Evolutionary conservation across 129 eudicot genomes (phyloP), one percentile per base, ranked within the genome.

Genomic region (Oenanthe sinensis): DNA sequence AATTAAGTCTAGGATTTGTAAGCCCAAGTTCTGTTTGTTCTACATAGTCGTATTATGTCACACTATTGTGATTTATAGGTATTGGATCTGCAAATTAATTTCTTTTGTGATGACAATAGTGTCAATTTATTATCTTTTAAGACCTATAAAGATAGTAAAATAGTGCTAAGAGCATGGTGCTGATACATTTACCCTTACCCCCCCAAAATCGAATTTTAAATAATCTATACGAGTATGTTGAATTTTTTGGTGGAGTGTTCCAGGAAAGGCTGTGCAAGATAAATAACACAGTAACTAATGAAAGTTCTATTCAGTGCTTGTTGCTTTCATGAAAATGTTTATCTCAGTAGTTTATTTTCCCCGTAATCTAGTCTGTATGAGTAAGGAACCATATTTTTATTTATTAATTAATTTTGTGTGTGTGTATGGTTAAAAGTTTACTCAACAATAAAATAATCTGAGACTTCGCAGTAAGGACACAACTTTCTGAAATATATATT

Each of bases 1-100:
- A 47, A 73, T n/a, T 73, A 73, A 44, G 76, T 73, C 55, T 73
- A 73, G 52, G 76, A 44, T 73, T 22, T 73, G 33, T 73, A 12
- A 44, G 8, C 36, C 5, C 2, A 60, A 24, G 37, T 42, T 73
- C 49, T 71, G 33, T 7, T 10, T 44, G 11, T 73, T 73, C 36
- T 11, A 44, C 76, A 8, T 26, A 73, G 48, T n/a, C 17, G 3
- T 44, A 24, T 12, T 44, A 26, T 42, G 30, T 44, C 55, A 43
- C 39, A 24, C 49, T 71, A 37, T 40, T 37, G 75, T 22, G 8
- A 71, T 71, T 49, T 71, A 15, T 13, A 67, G 72, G 72, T 30
- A 30, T 30, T 67, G 8, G 39, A 28, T 67, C 42, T 30, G 15
- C 20, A 30, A 26, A 14, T 60, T 67, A 30, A 67, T 42, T 67